Evolutionary conservation across 2,329 filamentous ascomycete species (phyloP).

Genomic region (Exophiala bonariae): DNA sequence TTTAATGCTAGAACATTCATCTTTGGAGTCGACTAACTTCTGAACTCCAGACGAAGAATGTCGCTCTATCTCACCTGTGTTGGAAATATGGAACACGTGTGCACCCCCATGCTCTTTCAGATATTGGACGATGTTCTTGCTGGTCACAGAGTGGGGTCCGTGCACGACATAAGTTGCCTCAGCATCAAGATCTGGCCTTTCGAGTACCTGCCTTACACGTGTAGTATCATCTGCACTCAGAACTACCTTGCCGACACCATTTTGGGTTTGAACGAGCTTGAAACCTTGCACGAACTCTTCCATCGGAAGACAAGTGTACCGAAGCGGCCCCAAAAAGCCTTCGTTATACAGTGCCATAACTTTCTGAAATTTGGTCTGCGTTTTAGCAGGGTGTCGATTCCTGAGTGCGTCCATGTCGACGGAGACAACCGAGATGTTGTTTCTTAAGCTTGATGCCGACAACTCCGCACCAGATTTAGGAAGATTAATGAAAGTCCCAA

Average conservation of each 20-base stretch:
- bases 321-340: not conserved
- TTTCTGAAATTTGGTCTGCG: too few relatives aligned
- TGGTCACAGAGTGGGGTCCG: too few relatives aligned
- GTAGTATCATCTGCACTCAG: not conserved
- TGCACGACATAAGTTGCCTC: too few relatives aligned
- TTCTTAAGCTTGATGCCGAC: not conserved
- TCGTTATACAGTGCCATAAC: not conserved
- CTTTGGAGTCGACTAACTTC: too few relatives aligned
- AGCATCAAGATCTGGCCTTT: too few relatives aligned
- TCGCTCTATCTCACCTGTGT: too few relatives aligned
- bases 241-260: not conserved
- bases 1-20: too few relatives aligned
- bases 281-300: not conserved
- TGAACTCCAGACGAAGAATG: too few relatives aligned
- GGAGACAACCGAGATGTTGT: not conserved
- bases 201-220: not conserved
- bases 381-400: too few relatives aligned
- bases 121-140: too few relatives aligned
- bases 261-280: not conserved
- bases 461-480: not conserved
- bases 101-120: too few relatives aligned
- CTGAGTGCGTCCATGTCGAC: not conserved
- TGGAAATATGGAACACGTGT: too few relatives aligned
- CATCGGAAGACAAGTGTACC: not conserved
- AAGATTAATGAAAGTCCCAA: not conserved